phyloP scores from a whole-genome alignment of 108 stramenopile genomes.

The Cyclostephanos tholiformis region DNA sequence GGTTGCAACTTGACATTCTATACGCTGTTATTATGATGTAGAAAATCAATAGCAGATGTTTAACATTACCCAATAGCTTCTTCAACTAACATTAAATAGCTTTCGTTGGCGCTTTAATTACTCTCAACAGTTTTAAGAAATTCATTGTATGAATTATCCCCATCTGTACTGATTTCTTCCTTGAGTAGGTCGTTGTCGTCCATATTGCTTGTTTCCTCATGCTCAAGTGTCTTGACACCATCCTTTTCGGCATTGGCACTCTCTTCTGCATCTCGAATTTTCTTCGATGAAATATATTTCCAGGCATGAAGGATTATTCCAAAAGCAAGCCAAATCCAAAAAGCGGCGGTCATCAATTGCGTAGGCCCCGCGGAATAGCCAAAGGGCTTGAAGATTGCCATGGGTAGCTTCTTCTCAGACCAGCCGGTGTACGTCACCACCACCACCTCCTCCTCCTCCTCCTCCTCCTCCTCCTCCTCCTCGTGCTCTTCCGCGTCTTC shows the following conservation, averaged over 20 bases:
- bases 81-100: too few species aligned
- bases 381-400: conserved; percentile 81
- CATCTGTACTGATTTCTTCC: conserved; percentile 5
- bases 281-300: conserved; percentile 46
- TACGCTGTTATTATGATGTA: too few species aligned
- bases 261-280: conserved; percentile 41
- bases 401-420: conserved; percentile 64
- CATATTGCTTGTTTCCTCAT: background rate
- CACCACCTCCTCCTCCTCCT: too few species aligned
- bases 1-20: too few species aligned
- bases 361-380: conserved; percentile 76
- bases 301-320: conserved; percentile 55
- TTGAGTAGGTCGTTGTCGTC: background rate
- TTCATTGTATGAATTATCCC: background rate
- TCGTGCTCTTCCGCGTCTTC: background rate
- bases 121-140: too few species aligned
- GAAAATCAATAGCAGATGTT: too few species aligned
- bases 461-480: too few species aligned
- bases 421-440: conserved; percentile 53
- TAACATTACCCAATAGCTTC: too few species aligned
- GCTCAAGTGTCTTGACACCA: conserved; percentile 12
- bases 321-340: conserved; percentile 68
- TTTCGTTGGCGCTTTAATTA: too few species aligned
- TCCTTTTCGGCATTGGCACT: conserved; percentile 24
- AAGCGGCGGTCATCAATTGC: conserved; percentile 62